Evolutionary conservation across 2,329 filamentous ascomycete genomes (phyloP), one percentile per base, ranked within the genome.

Genomic region (Ceratocystis huliohia): DNA sequence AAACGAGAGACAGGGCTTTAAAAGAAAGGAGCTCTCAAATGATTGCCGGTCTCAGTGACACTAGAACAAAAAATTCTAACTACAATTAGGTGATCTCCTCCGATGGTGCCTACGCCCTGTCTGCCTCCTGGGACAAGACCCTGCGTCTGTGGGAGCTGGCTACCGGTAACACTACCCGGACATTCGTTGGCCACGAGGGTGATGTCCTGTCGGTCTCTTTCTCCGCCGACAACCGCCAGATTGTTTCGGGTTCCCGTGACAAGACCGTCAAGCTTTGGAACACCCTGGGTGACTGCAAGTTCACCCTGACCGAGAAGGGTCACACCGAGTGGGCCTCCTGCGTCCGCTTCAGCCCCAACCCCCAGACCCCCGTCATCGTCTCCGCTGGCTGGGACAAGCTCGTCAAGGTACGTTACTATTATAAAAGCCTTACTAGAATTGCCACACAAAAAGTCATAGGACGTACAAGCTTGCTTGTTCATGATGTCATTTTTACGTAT

Each of bases 281-380:
- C 86, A 99, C 94, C 75, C 91, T 99, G 73, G 94, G 94, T 82
- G 94, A 99, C 87, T 99, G 94, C 92, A 99, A 99, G 86, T 99
- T 87, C 88, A 99, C 93, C 84, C 97, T 99, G 85, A 96, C 91
- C 81, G 94, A 99, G 79, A 99, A 99, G 89, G 94, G 94, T 78
- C 94, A 99, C 86, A 91, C 91, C 81, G 94, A 99, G 82, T 99
- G 94, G 94, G 94, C 96, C 74, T 96, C 93, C 71, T 97, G 93
- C 84, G 94, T 99, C 74, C 89, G 94, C 81, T 99, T 99, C 89
- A 95, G 89, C 82, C 94, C 94, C 78, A 99, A 99, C 87, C 94
- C 94, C 76, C 93, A 97, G 85, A 99, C 97, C 88, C 93, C 94
- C 73, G 94, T 99, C 79, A 99, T 99, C 78, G 94, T 99, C 78